Evolutionary conservation across 2,329 filamentous ascomycete species (phyloP).

Genomic region (Penicillium griseofulvum): DNA sequence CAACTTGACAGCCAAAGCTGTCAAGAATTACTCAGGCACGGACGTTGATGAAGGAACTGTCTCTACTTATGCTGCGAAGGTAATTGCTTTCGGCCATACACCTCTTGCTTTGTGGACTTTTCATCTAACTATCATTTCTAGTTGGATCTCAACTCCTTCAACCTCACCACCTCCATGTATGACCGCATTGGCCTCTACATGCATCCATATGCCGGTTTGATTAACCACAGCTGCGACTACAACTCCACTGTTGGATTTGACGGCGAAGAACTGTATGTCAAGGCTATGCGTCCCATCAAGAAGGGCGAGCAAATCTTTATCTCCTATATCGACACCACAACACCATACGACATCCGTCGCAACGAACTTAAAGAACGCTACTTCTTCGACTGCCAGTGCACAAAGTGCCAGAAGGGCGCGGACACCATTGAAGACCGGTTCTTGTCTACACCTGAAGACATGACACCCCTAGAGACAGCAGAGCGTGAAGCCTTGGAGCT

Average conservation of each 20-base stretch:
- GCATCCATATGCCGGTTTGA: conserved; percentile 53
- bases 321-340: conserved; percentile 60
- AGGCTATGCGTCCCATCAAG: conserved; percentile 53
- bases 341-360: conserved; percentile 51
- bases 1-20: conserved; percentile 53
- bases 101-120: background rate
- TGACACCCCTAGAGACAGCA: conserved; percentile 14
- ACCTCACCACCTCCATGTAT: conserved; percentile 54
- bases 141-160: conserved; percentile 59
- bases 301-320: conserved; percentile 59
- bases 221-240: conserved; percentile 63
- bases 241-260: conserved; percentile 61
- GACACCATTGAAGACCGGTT: conserved; percentile 22
- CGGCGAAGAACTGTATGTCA: conserved; percentile 49
- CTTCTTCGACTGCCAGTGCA: conserved; percentile 59
- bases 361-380: conserved; percentile 54
- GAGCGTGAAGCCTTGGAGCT: conserved; percentile 25
- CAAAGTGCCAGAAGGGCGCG: conserved; percentile 44
- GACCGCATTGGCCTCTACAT: conserved; percentile 60
- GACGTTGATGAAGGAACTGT: conserved; percentile 45
- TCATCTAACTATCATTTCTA: conserved; percentile 22
- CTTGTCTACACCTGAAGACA: conserved; percentile 10
- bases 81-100: conserved; percentile 16
- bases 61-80: conserved; percentile 48
- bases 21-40: conserved; percentile 52